Conservation (phyloP, 202 grass and related monocot genomes). For the Digitaria exilis region DNA sequence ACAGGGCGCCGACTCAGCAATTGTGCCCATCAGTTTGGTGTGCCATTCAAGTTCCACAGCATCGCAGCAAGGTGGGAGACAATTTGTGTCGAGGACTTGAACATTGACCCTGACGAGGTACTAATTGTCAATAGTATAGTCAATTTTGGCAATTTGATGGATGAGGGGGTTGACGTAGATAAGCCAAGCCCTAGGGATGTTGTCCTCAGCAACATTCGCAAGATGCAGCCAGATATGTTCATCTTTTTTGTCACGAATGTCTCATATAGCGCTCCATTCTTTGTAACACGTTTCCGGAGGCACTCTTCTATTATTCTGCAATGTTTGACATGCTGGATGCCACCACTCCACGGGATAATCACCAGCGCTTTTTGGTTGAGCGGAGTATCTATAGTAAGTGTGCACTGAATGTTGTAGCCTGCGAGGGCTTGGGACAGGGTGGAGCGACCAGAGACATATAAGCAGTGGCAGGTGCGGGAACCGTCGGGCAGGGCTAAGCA, state of each 20-base stretch:
- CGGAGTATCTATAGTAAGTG: constrained; percentile 40
- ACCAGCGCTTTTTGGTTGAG: constrained; percentile 53
- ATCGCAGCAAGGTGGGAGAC: constrained; percentile 54
- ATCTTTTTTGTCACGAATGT: constrained; percentile 51
- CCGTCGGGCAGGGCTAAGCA: constrained; percentile 64
- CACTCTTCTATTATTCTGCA: constrained; percentile 55
- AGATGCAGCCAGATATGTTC: constrained; percentile 54
- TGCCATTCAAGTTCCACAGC: constrained; percentile 61
- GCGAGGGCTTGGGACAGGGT: constrained; percentile 60
- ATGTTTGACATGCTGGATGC: constrained; percentile 76
- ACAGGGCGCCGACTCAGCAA: constrained; percentile 46
- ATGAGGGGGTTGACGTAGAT: constrained; percentile 48
- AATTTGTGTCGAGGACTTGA: constrained; percentile 40
- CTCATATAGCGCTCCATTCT: constrained; percentile 52
- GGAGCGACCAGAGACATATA: constrained; percentile 74
- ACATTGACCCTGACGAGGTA: constrained; percentile 47
- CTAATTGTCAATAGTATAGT: constrained; percentile 54
- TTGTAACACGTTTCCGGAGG: constrained; percentile 73
- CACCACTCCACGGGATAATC: constrained; percentile 46
- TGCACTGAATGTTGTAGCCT: constrained; percentile 62
- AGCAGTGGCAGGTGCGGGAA: constrained; percentile 67
- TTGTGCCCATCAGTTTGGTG: constrained; percentile 33
- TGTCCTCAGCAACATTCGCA: constrained; percentile 55
- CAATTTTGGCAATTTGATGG: constrained; percentile 51
- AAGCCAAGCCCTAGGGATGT: constrained; percentile 44